Evolutionary conservation across 371 early-diverging fungal species (phyloP), one percentile per base, ranked within the genome.

Genomic region (Choanephora cucurbitarum): DNA sequence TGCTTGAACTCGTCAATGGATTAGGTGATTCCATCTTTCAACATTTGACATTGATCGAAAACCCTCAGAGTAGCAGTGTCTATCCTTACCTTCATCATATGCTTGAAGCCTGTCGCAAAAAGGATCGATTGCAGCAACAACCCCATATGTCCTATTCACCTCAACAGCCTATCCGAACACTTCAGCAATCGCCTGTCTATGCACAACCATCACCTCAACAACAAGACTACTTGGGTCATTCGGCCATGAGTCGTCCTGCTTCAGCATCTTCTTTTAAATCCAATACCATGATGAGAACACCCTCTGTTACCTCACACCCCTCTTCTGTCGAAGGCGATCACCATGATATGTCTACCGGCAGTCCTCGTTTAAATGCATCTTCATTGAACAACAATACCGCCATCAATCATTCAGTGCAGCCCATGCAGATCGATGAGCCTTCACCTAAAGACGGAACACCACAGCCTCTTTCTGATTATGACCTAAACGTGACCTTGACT

Each of bases 1-100:
- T 93, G 24, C 82, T 91, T 23, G 91, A 94, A 62, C 62, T 96
- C 22, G 86, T 86, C 1, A 81, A 80, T 22, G 79, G 74, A 1
- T 70, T 92, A 47, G 89, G 90, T 9, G 87, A 85, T 28, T 64
- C 64, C 10, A 76, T 90, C 3, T 77, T 82, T 42, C 74, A 87
- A 7, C 82, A 88, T 57, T 49, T 87, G 44, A 75, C 71, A 19
- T 66, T 88, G 41, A 85, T 94, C 44, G 81, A 81, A 7, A 80
- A 90, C 41, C 81, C 84, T 5, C 72, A 76, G 44, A 65, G 65
- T 47, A 87, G 88, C 49, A 82, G 82, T 24, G 84, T 89, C 2
- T 87, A 86, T 56, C 80, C 86, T 14, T 89, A 88, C 51, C 61
- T 88, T 34, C 79, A 79, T 42, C 87, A 88, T 47, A 84, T 89